Base-by-base conservation (phyloP, 257 asterid species). In the Asclepias syriaca region DNA sequence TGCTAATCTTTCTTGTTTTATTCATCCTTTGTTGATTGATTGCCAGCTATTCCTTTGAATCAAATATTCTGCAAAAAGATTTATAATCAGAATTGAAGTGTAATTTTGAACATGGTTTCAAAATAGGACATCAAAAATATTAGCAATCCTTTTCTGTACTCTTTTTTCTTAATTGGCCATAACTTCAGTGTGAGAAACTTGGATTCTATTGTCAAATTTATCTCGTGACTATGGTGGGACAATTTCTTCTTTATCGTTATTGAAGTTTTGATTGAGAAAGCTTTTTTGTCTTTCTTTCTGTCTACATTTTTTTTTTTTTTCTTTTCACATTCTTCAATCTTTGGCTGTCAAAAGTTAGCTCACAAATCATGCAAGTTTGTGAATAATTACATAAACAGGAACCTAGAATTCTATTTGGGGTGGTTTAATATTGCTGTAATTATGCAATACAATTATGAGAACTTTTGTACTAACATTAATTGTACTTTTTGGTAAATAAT, bases 141-240 rank as follows among this genome's bases (percentile, higher is more conserved):
- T 6, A 7, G 48, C 48, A 0, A 43, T 43, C 48, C 48, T 43
- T 43, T 43, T 43, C 48, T 43, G 11, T 43, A 43, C 48, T 24
- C n/a, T 40, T 40, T 40, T 43, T 6, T 40, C 46, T 7, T 43
- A 43, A 6, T 43, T 43, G 48, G 48, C 48, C 48, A 10, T 55
- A n/a, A n/a, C 29, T 43, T 43, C 48, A 43, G 48, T 43, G 48
- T 43, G 10, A 43, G 48, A 43, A 24, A 16, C 27, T 43, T 9
- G 54, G 24, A 19, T 65, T 46, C 50, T 43, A 12, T 50, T 13
- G 3, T 65, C 16, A 13, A 65, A 19, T 22, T 45, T 8, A 7
- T 54, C 65, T 69, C 65, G 65, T 69, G 73, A 69, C 48, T 69
- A 13, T 53, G 3, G 48, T 34, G 73, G 65, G 73, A 69, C 73